Conservation (phyloP, 2,329 filamentous ascomycete species). For the Metarhizium guizhouense region DNA sequence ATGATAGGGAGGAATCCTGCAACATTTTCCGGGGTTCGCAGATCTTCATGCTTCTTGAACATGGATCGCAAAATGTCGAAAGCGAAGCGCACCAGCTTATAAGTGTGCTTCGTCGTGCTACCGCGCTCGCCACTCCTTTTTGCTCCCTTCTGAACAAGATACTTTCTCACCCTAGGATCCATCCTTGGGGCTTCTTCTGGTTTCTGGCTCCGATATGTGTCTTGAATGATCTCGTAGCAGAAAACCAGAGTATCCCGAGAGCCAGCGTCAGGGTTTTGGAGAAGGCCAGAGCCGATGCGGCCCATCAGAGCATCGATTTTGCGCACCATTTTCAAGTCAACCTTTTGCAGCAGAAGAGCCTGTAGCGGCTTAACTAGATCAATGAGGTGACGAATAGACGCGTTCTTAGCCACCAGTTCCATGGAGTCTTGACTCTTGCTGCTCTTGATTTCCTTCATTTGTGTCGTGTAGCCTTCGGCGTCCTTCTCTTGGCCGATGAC, state of each 20-base stretch:
- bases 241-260: constrained; percentile 82
- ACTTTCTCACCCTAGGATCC: constrained; percentile 58
- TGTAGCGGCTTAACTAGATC: constrained; percentile 72
- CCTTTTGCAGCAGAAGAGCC: constrained; percentile 69
- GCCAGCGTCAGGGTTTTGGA: constrained; percentile 71
- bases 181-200: constrained; percentile 42
- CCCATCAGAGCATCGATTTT: constrained; percentile 87
- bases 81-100: constrained; percentile 83
- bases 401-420: constrained; percentile 79
- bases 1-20: constrained; percentile 81
- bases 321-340: constrained; percentile 72
- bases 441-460: constrained; percentile 96
- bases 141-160: constrained; percentile 70
- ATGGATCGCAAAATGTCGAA: constrained; percentile 79
- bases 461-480: constrained; percentile 85
- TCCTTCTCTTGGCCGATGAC: constrained; percentile 91
- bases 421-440: constrained; percentile 98
- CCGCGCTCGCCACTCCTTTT: constrained; percentile 66
- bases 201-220: constrained; percentile 62
- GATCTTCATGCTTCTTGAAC: constrained; percentile 74
- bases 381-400: constrained; percentile 65
- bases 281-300: constrained; percentile 72
- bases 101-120: constrained; percentile 67
- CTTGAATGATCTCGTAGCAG: constrained; percentile 88
- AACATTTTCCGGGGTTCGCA: constrained; percentile 73